Evolutionary conservation across 2,329 filamentous ascomycete genomes (phyloP).

Genomic region (Phoma herbarum): DNA sequence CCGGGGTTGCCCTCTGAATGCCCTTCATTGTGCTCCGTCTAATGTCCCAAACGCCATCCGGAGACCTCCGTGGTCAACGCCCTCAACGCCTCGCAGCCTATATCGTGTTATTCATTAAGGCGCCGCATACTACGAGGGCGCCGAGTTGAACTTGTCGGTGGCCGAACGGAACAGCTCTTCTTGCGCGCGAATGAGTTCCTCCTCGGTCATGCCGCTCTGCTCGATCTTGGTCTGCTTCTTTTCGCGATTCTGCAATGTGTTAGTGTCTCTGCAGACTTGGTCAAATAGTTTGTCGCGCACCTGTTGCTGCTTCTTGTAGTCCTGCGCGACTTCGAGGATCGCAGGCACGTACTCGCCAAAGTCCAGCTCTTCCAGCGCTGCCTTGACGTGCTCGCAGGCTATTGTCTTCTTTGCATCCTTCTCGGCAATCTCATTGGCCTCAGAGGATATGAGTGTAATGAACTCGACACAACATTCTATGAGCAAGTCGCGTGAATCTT

Average conservation of each 20-base stretch:
- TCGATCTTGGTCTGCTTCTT: slow-evolving; percentile 98
- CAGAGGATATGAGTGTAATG: slow-evolving; percentile 96
- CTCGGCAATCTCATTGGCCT: slow-evolving; percentile 98
- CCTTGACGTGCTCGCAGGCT: slow-evolving; percentile 96
- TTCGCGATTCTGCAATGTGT: slow-evolving; percentile 75
- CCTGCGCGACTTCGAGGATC: slow-evolving; percentile 83
- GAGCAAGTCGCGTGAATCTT: slow-evolving; percentile 91
- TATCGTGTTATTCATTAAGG: slow-evolving; percentile 22
- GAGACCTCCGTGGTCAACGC: slow-evolving; percentile 29
- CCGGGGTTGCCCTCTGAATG: slow-evolving; percentile 16
- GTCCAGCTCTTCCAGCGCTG: slow-evolving; percentile 89
- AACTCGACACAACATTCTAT: slow-evolving; percentile 99
- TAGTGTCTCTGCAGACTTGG: slow-evolving; percentile 10
- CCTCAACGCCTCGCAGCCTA: slow-evolving; percentile 36
- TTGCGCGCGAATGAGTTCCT: slow-evolving; percentile 87
- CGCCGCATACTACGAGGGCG: slow-evolving; percentile 48
- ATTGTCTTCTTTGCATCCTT: slow-evolving; percentile 99
- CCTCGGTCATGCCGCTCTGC: slow-evolving; percentile 88
- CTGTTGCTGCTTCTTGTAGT: slow-evolving; percentile 94
- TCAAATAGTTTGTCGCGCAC: slow-evolving; percentile 57
- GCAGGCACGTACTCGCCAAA: slow-evolving; percentile 92
- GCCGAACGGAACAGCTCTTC: slow-evolving; percentile 90
- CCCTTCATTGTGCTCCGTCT: slow-evolving; percentile 25
- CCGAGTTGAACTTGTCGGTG: slow-evolving; percentile 72
- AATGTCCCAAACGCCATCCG: slow-evolving; percentile 35